Percentiles rank a stretch among this genome's conserved stretches.
These are phyloP conservation scores for Cryptococcus maquisensis DNA, from an alignment of 1,284 basidiomycete species.

Conservation along the genomic window DNA sequence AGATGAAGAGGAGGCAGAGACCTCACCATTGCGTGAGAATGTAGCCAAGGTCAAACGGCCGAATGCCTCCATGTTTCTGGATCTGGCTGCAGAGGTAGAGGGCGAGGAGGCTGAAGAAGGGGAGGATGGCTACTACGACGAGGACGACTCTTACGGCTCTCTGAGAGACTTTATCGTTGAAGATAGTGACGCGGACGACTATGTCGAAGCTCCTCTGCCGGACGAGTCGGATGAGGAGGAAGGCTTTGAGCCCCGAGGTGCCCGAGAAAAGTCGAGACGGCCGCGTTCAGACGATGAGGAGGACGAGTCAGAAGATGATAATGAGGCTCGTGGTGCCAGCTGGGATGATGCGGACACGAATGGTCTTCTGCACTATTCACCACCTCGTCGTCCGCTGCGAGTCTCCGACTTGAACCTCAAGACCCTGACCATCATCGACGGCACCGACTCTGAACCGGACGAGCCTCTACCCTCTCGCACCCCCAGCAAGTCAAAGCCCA, in stretches of 20 bases:
- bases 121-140: conserved; percentile 17
- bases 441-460: neutral
- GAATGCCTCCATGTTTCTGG: neutral
- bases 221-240: conserved; percentile 6
- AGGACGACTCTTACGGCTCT: conserved; percentile 32
- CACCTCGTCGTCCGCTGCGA: conserved; percentile 2
- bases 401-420: neutral
- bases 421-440: neutral
- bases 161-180: conserved; percentile 44
- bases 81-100: neutral
- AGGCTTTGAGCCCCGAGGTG: neutral
- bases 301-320: neutral
- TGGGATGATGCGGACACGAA: conserved; percentile 4
- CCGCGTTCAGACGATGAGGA: conserved; percentile 1
- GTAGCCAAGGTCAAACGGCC: neutral
- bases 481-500: conserved; percentile 1
- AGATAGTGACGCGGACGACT: conserved; percentile 28
- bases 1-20: conserved; percentile 2
- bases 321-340: conserved; percentile 1
- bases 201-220: neutral
- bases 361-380: conserved; percentile 24
- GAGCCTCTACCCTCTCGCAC: too few relatives aligned
- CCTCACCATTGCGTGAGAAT: neutral
- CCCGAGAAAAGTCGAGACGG: neutral
- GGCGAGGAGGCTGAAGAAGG: conserved; percentile 7